Base-by-base conservation (phyloP, 192 early-diverging fungal species). In the Rhizoclosmatium globosum region DNA sequence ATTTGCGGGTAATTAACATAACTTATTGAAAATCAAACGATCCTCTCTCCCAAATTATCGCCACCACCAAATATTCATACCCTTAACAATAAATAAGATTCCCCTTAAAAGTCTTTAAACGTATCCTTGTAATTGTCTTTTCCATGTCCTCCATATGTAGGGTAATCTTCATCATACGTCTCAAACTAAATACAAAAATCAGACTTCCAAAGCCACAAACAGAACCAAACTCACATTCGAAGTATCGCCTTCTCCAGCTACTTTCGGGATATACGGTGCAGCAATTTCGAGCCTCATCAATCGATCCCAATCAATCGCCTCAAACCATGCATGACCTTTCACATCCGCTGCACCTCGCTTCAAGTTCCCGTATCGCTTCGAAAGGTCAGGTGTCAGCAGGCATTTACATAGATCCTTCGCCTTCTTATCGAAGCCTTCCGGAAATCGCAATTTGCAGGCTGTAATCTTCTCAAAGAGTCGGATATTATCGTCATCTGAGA, bases 141-240 rank as follows among this genome's bases (percentile, higher is more conserved):
- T 7, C 87, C 84, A 50, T 79, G 82, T 43, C 85, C 83, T 43
- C 97, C 97, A 82, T 99, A 98, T 31, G 89, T 89, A 79, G 97
- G 95, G 23, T 88, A 83, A 69, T 96, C 92, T 80, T 99, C 97
- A 2, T 94, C 93, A 82, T 99, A 98, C 74, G 87, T 83, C 81
- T 98, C 96, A 90, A 98, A 99, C 86, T 99, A 93, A 82, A 92
- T 94, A 7, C 9, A 21, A 39, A 21, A 7, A 62, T 62, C 4
- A 62, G 60, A 62, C 23, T 39, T 62, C 23, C 60, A 62, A 76
- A 85, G 45, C 95, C 17, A 44, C 6, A 41, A 76, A 48, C 19
- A 75, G 45, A 3, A 61, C 39, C 4, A 66, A 21, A 42, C 59
- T 67, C 41, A 76, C 74, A 76, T 76, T 76, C 9, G 64, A 67